These are phyloP conservation scores for Kluyveromyces marxianus DNA, from an alignment of 1,139 yeast genomes.

Conservation along the genomic window DNA sequence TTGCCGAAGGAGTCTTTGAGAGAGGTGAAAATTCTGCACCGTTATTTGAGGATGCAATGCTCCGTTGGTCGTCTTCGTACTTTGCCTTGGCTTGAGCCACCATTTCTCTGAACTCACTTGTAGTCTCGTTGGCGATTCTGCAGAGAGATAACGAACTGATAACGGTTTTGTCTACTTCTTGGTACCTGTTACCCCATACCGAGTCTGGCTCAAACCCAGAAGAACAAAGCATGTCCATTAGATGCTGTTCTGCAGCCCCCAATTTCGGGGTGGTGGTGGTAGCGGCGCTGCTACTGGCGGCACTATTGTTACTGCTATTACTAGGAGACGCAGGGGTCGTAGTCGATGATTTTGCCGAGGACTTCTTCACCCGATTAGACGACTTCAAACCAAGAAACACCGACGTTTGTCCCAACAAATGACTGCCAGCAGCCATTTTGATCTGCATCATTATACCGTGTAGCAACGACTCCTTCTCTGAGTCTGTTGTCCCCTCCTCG, in stretches of 20 bases:
- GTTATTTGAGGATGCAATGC: constrained; percentile 12
- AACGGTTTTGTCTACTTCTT: constrained; percentile 82
- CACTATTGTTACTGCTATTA: too few species aligned
- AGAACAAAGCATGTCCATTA: constrained; percentile 89
- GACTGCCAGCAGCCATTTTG: constrained; percentile 63
- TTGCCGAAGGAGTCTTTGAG: constrained; percentile 28
- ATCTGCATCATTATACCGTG: constrained; percentile 45
- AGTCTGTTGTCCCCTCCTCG: constrained; percentile 33
- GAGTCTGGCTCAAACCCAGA: constrained; percentile 72
- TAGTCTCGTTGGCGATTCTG: constrained; percentile 42
- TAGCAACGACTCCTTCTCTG: constrained; percentile 28
- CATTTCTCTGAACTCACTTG: constrained; percentile 25
- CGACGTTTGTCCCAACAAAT: constrained; percentile 45
- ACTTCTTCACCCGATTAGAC: constrained; percentile 28
- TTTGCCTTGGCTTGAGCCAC: constrained; percentile 19
- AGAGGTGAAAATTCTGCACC: constrained; percentile 37
- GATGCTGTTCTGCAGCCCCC: constrained; percentile 92
- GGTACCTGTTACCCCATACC: constrained; percentile 79
- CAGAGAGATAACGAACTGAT: constrained; percentile 80
- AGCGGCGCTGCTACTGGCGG: neutral
- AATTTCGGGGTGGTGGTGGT: constrained; percentile 39
- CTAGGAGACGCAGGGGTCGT: too few species aligned
- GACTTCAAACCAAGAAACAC: constrained; percentile 66
- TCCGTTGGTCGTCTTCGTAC: constrained; percentile 22
- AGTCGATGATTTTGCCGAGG: constrained; percentile 25